These are phyloP conservation scores for Inga laurina DNA, from an alignment of 306 rosid species.

Conservation along the genomic window DNA sequence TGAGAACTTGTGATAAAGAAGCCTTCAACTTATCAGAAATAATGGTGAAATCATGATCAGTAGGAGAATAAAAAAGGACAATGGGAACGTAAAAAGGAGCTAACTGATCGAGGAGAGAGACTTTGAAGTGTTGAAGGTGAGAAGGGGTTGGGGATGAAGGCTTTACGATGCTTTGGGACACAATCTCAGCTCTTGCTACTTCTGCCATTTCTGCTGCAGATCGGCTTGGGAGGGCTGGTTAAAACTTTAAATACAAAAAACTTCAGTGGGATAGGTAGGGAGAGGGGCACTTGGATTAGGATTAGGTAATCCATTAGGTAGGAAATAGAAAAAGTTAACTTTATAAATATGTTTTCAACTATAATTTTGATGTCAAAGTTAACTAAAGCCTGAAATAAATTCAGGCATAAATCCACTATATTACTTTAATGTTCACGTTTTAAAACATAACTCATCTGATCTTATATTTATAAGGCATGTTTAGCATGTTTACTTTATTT, in stretches of 20 bases:
- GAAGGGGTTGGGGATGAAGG: slow-evolving; percentile 38
- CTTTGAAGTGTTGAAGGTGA: slow-evolving; percentile 14
- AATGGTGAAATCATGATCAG: background rate
- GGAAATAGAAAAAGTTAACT: background rate
- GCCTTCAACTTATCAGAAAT: background rate
- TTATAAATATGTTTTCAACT: background rate
- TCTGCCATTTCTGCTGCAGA: slow-evolving; percentile 3
- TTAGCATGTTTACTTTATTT: too few species aligned
- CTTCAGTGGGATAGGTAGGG: background rate
- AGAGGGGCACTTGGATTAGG: background rate
- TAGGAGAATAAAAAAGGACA: slow-evolving; percentile 28
- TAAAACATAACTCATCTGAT: background rate
- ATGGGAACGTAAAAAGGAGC: slow-evolving; percentile 30
- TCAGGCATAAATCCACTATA: background rate
- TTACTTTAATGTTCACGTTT: background rate
- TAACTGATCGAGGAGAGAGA: slow-evolving; percentile 37
- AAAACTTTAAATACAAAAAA: background rate
- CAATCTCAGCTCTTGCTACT: slow-evolving; percentile 1
- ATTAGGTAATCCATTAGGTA: background rate
- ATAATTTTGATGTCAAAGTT: background rate
- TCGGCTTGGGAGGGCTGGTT: background rate
- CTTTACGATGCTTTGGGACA: slow-evolving; percentile 10
- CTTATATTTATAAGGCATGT: too few species aligned
- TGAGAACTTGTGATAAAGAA: slow-evolving; percentile 28
- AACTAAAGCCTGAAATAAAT: background rate